Evolutionary conservation across 331 rosid species (phyloP), one percentile per base, ranked within the genome.

Genomic region (Dryas integrifolia): DNA sequence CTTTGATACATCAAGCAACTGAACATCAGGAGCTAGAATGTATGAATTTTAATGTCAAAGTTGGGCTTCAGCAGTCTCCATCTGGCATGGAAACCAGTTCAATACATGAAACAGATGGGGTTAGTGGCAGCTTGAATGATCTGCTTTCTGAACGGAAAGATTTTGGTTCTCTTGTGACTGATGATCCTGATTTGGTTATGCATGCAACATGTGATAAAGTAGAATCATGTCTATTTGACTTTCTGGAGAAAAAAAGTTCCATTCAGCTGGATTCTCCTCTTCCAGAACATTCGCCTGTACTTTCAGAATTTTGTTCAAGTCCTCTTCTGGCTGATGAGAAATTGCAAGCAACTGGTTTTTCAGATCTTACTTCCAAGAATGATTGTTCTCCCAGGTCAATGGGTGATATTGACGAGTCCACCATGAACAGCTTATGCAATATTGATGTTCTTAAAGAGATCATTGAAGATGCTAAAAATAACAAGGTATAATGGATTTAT

Each of bases 391-490:
- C 55, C 13, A 56, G 59, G 77, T 87, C 83, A 70, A 38, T 75
- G 55, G 63, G 68, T 65, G 78, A 71, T 56, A 52, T 45, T 75
- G 88, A 72, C 69, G 85, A 82, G 78, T 66, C 72, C 44, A 60
- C 47, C 35, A 74, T 45, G 43, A 58, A 66, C 72, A 43, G 79
- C 63, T 45, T 51, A 65, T 81, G 83, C 76, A 78, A 81, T 67
- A 76, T 82, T 60, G 91, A 83, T 63, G 67, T 84, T 79, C 93
- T 95, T 80, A 96, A 91, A 61, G 86, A 88, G 78, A 82, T 83
- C 56, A 86, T 95, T 70, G 89, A 89, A 49, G 92, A 88, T 72
- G 93, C 96, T 46, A 91, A 86, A 86, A 80, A 81, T 62, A 86
- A 84, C 86, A 95, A 95, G 98, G 98, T 94, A 86, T 59, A 24